Percentiles rank a stretch among this genome's conserved stretches.
Evolutionary conservation across 805 yeast species (phyloP).

Genomic region (Wickerhamiella domercqiae): DNA sequence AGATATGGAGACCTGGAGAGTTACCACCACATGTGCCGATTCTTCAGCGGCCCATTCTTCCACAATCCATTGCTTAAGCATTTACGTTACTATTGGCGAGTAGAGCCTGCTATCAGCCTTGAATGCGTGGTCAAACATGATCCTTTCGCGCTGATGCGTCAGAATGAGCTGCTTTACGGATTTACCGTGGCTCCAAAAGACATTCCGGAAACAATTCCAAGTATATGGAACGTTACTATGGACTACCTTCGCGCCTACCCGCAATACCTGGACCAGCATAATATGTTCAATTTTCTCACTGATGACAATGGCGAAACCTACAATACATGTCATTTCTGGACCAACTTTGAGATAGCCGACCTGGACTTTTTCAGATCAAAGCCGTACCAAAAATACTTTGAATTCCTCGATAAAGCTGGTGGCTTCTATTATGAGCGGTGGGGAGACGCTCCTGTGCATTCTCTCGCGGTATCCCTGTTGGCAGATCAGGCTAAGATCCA

Average conservation of each 20-base stretch:
- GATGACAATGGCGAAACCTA: conserved; percentile 53
- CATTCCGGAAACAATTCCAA: conserved; percentile 42
- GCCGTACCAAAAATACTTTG: conserved; percentile 57
- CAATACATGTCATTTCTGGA: conserved; percentile 80
- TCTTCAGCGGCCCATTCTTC: conserved; percentile 60
- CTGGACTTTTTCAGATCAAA: conserved; percentile 60
- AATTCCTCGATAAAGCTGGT: conserved; percentile 60
- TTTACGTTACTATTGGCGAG: conserved; percentile 64
- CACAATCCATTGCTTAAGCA: conserved; percentile 39
- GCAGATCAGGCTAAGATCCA: conserved; percentile 56
- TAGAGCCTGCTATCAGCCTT: conserved; percentile 52
- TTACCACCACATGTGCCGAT: conserved; percentile 72
- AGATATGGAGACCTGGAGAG: conserved; percentile 45
- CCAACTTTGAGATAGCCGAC: conserved; percentile 71
- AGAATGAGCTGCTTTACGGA: conserved; percentile 44
- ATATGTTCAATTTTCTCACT: conserved; percentile 52
- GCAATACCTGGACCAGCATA: conserved; percentile 38
- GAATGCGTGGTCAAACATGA: conserved; percentile 50
- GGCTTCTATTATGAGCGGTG: conserved; percentile 92
- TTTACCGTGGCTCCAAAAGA: conserved; percentile 55
- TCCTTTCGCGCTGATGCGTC: conserved; percentile 43
- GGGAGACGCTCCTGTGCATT: conserved; percentile 91
- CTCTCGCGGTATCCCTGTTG: conserved; percentile 71
- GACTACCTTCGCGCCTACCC: conserved; percentile 33
- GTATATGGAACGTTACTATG: conserved; percentile 44